Evolutionary conservation across 2,329 filamentous ascomycete species (phyloP), one percentile per base, ranked within the genome.

Genomic region (Botrytis cinerea): DNA sequence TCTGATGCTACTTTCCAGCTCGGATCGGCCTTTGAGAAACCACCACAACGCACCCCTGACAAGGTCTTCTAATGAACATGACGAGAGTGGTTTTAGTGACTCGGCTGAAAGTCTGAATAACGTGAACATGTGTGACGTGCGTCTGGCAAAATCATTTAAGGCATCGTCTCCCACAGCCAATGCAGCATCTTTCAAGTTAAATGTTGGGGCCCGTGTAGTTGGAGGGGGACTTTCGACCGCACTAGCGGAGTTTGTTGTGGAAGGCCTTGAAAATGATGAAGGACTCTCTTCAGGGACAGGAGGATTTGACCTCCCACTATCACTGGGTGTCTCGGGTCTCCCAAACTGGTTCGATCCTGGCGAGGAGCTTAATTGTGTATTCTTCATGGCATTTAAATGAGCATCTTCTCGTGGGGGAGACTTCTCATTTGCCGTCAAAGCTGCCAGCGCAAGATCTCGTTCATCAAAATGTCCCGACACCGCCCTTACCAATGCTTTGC

Each of bases 41-140:
- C 95, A 98, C 95, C 95, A 98, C 0, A 93, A 84, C 5, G 90
- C 91, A 38, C 90, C 91, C 73, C 93, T 88, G 16, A 92, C 86
- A 84, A 95, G 91, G 74, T 94, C 89, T 64, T 87, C 85, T 0
- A 91, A 86, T 0, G 89, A 84, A 69, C 89, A 91, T 45, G 87
- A 86, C 72, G 88, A 86, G 7, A 94, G 81, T 0, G 93, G 90
- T 75, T 89, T 90, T 45, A 91, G 85, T 46, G 90, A 88, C 81
- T 97, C 93, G 0, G 94, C 91, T 73, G 95, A 93, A 61, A 95
- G 82, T 54, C 90, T 87, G 80, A 97, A 97, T 4, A 96, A 86
- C 76, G 92, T 90, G 75, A 89, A 91, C 78, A 96, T 87, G 80
- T 95, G 92, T 32, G 87, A 88, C 4, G 93, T 92, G 40, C 94